phyloP scores from a whole-genome alignment of 2,329 filamentous ascomycete species.

The Ascochyta lentis region DNA sequence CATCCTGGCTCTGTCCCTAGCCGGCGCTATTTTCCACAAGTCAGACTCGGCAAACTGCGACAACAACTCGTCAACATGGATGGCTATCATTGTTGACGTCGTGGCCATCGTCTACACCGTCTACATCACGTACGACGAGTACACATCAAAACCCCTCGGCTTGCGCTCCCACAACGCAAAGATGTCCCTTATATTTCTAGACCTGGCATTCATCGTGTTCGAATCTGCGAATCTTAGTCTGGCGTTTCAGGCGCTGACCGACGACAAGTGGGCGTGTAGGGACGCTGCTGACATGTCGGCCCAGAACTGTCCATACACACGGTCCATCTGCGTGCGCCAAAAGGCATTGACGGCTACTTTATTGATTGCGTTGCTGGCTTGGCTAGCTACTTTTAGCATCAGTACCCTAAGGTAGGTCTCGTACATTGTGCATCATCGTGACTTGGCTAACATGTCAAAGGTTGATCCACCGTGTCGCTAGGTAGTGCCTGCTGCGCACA shows the following conservation, averaged over 20 bases:
- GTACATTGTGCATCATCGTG: neutral
- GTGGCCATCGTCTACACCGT: constrained; percentile 88
- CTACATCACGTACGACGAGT: constrained; percentile 97
- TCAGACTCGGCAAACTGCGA: constrained; percentile 49
- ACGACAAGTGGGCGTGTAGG: constrained; percentile 62
- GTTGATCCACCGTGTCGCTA: constrained; percentile 40
- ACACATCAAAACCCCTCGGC: constrained; percentile 90
- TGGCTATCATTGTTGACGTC: constrained; percentile 88
- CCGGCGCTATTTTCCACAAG: constrained; percentile 72
- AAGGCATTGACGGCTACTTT: constrained; percentile 79
- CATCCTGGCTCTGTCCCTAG: constrained; percentile 78
- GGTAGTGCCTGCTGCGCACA: constrained; percentile 23
- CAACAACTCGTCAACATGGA: constrained; percentile 71
- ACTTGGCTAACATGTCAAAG: constrained; percentile 22
- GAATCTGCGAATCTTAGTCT: constrained; percentile 91
- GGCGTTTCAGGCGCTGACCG: constrained; percentile 81
- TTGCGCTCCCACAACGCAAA: constrained; percentile 84
- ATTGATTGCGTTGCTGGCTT: constrained; percentile 82
- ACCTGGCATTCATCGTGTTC: constrained; percentile 97
- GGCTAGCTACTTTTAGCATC: constrained; percentile 87
- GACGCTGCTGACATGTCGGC: constrained; percentile 18
- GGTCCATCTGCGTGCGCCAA: constrained; percentile 65
- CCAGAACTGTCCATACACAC: constrained; percentile 36
- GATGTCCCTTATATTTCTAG: constrained; percentile 85
- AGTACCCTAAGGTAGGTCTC: constrained; percentile 58